These are phyloP conservation scores for Kodamaea neixiangensis DNA, from an alignment of 805 yeast genomes.

Conservation along the genomic window DNA sequence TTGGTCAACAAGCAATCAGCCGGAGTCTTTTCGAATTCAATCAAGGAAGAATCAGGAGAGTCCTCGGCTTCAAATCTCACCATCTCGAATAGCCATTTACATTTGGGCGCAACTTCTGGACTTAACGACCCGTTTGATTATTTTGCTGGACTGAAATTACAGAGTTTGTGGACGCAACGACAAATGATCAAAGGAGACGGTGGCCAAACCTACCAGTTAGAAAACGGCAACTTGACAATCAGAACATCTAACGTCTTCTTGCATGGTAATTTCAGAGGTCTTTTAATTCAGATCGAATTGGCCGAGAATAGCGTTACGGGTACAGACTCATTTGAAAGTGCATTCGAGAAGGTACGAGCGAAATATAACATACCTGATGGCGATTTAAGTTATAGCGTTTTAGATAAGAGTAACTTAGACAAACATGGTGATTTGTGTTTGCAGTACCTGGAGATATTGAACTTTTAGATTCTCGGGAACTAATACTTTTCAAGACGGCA, in stretches of 20 bases:
- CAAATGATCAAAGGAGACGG: constrained; percentile 76
- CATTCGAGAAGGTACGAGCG: constrained; percentile 28
- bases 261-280: constrained; percentile 73
- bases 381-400: constrained; percentile 30
- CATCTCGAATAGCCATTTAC: constrained; percentile 41
- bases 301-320: constrained; percentile 16
- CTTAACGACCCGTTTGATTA: constrained; percentile 58
- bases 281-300: constrained; percentile 59
- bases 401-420: constrained; percentile 29
- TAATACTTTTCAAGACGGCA: too few relatives aligned
- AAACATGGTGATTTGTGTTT: constrained; percentile 41
- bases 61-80: constrained; percentile 19
- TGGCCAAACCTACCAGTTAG: constrained; percentile 64
- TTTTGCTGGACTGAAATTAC: constrained; percentile 57
- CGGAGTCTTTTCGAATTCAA: constrained; percentile 36
- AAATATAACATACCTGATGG: constrained; percentile 45
- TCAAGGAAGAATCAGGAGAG: constrained; percentile 28
- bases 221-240: constrained; percentile 52
- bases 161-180: constrained; percentile 67
- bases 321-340: constrained; percentile 10
- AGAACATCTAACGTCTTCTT: constrained; percentile 71
- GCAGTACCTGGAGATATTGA: constrained; percentile 43
- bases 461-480: constrained; percentile 33
- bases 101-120: constrained; percentile 56
- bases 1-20: constrained; percentile 45